Conservation (phyloP, 148 eudicot genomes). For the Heliosperma pusillum region DNA sequence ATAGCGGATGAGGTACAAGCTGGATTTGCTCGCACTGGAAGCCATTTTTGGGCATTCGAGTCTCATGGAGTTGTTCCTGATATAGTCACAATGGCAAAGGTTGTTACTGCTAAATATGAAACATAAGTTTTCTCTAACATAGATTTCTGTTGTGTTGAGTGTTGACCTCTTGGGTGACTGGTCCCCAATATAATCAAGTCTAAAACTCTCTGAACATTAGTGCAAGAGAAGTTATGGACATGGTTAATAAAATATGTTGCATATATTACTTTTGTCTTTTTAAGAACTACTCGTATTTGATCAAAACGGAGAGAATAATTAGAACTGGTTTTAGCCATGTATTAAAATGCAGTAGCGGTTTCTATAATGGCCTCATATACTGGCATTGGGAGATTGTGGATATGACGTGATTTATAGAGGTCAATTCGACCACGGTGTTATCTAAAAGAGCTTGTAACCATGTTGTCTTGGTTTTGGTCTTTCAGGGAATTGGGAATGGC, state of each 20-base stretch:
- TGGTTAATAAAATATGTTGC: not conserved
- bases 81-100: constrained; percentile 99
- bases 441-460: not conserved
- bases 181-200: no score
- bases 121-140: no score
- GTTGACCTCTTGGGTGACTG: no score
- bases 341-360: no score
- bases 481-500: constrained; percentile 96
- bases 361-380: no score
- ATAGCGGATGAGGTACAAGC: constrained; percentile 98
- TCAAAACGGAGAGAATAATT: no score
- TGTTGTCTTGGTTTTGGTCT: constrained; percentile 2
- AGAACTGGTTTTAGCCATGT: not conserved
- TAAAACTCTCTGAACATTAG: no score
- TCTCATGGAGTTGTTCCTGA: constrained; percentile 92
- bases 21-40: constrained; percentile 93
- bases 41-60: constrained; percentile 98
- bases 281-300: no score
- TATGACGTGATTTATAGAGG: no score
- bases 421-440: not conserved
- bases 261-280: not conserved
- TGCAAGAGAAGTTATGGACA: no score
- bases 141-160: no score
- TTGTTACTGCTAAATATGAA: constrained; percentile 14
- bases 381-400: not conserved